Base-by-base conservation (phyloP, 768 basidiomycete species). In the Psilocybe cyanescens region DNA sequence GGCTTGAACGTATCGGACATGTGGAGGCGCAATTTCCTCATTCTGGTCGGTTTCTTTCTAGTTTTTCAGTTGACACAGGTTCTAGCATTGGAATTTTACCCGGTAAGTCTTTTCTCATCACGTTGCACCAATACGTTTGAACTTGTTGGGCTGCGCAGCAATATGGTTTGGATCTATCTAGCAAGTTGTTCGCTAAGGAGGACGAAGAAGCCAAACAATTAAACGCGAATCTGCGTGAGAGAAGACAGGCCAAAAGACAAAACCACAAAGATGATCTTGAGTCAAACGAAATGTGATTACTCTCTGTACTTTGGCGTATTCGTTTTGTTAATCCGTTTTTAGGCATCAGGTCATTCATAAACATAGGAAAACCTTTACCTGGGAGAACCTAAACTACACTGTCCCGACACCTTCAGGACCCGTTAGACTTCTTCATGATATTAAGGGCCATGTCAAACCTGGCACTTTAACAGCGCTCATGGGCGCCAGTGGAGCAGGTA, bases 391-490 rank as follows among this genome's bases (percentile, higher is more conserved):
- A 55, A 90, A 89, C 71, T 96, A 95, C 67, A 80, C 83, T 66
- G 89, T 94, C 0, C 91, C 90, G 0, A 83, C 88, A 0, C 79
- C 85, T 1, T 82, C 81, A 28, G 90, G 89, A 7, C 80, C 78
- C 11, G 79, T 76, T 6, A 81, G 85, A 47, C 78, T 95, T 8
- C 81, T 95, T 39, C 85, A 93, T 66, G 86, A 92, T 64, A 85
- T 95, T n/a, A 83, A 80, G 62, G 93, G 93, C 0, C 94, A 87
- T 69, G 90, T 93, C 47, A 89, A 89, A 67, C 94, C 94, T 9
- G 94, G 93, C 2, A 92, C 88, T n/a, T 73, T 95, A 61, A 94
- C 94, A 0, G 94, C 93, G 0, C 80, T 96, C 9, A 94, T 96
- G 92, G 94, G 94, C 61, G 89, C 89, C 12, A 89, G 87, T 61